A percentile compares a stretch with the other conserved stretches of the same genome.
These are phyloP conservation scores for Aspergillus sp. DNA, from an alignment of 2,329 filamentous ascomycete species.

Conservation along the genomic window DNA sequence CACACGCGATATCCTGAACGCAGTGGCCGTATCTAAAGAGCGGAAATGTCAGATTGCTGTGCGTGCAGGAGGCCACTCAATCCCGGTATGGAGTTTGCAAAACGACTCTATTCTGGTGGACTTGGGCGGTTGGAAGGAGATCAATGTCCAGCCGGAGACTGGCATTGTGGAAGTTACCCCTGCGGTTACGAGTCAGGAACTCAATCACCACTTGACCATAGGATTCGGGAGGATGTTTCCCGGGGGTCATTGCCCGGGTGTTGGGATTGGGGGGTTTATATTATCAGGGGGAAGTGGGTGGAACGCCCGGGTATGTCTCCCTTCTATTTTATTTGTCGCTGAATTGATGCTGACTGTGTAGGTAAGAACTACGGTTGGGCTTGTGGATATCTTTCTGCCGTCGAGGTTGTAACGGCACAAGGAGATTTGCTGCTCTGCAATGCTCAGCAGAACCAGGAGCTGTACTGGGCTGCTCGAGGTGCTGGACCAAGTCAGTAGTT, in stretches of 20 bases:
- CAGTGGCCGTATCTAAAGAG: conserved; percentile 32
- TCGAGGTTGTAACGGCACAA: conserved; percentile 44
- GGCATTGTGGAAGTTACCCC: conserved; percentile 38
- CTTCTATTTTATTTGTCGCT: no score
- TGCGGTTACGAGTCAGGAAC: conserved; percentile 38
- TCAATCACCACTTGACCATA: conserved; percentile 13
- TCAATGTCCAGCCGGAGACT: conserved; percentile 35
- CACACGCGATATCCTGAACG: conserved; percentile 28
- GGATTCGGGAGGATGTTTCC: conserved; percentile 41
- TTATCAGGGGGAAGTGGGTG: conserved; percentile 53
- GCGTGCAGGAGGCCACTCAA: conserved; percentile 43
- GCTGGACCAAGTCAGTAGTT: conserved; percentile 34
- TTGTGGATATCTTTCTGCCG: conserved; percentile 38
- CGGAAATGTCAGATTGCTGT: conserved; percentile 36
- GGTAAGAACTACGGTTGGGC: conserved; percentile 49
- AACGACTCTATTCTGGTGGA: conserved; percentile 41
- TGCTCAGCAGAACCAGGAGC: conserved; percentile 35
- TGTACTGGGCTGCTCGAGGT: conserved; percentile 45
- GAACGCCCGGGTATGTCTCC: conserved; percentile 44
- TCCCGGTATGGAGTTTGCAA: conserved; percentile 44
- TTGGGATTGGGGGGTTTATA: conserved; percentile 49
- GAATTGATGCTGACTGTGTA: background rate
- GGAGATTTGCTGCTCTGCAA: conserved; percentile 23
- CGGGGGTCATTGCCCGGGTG: conserved; percentile 50
- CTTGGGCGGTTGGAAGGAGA: conserved; percentile 31